Base-by-base conservation (phyloP, 345 rosid genomes). In the Euclidium syriacum region DNA sequence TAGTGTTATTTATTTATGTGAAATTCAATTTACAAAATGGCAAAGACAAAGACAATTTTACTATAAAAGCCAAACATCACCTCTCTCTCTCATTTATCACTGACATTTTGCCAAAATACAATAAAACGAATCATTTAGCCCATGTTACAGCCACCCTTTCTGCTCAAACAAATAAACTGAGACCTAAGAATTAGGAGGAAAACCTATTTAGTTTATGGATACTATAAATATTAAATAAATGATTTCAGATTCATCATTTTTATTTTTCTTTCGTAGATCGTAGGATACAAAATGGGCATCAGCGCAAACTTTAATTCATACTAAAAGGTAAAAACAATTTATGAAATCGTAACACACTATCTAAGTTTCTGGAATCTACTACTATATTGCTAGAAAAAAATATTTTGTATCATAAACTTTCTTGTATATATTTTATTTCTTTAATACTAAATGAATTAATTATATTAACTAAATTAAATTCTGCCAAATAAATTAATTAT, bases 61-160 rank as follows among this genome's bases (percentile, higher is more conserved):
- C 55, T 49, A 57, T 39, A 64, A 71, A 64, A 11, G 58, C 53
- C 60, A 58, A 65, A 59, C 54, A 30, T 27, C 72, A 44, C 64
- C 63, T 58, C 75, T 55, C 75, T 55, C 74, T 43, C 78, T 57
- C 72, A 50, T 49, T 59, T 59, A 64, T 66, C 56, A 51, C 71
- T 73, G 73, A 36, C 64, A 62, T 46, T 19, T 44, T 86, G 95
- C 84, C 95, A 78, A 73, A 29, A 79, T n/a, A 56, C 66, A 59
- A 65, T 55, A 64, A 61, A 57, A 47, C 71, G 63, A 75, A 60
- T 70, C 32, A 47, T 56, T 63, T 48, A 33, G 59, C 65, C 65
- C 59, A 71, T 55, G 59, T 39, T 62, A 75, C 75, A 34, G 80
- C 23, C 84, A 38, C 70, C 61, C 47, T 14, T 49, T 14, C 42